Evolutionary conservation across 2,329 filamentous ascomycete genomes (phyloP).

Genomic region (Calonectria hongkongensis): DNA sequence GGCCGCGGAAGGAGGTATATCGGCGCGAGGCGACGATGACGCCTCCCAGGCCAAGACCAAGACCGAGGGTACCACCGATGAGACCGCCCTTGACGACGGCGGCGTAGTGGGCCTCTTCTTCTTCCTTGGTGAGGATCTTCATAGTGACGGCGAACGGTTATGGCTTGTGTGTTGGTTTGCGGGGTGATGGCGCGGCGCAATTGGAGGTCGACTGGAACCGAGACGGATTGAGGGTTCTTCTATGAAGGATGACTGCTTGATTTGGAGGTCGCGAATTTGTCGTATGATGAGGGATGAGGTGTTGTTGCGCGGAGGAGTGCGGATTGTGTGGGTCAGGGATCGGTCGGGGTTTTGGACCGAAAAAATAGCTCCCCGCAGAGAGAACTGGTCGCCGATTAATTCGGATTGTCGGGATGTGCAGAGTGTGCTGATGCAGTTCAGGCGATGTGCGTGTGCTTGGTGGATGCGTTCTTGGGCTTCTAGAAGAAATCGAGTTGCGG

Average conservation of each 20-base stretch:
- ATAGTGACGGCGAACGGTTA: constrained; percentile 69
- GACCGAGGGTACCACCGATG: constrained; percentile 82
- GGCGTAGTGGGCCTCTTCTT: constrained; percentile 90
- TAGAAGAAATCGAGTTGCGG: constrained; percentile 7
- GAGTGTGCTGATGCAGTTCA: constrained; percentile 13
- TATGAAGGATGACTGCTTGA: constrained; percentile 12
- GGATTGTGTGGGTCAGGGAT: constrained; percentile 29
- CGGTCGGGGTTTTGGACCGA: constrained; percentile 27
- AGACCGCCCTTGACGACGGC: constrained; percentile 87
- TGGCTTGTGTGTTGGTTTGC: constrained; percentile 3
- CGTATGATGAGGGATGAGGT: constrained; percentile 40
- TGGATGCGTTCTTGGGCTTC: constrained; percentile 6
- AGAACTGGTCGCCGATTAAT: constrained; percentile 27
- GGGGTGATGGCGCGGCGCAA: not conserved
- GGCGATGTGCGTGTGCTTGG: constrained; percentile 21
- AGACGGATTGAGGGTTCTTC: constrained; percentile 32
- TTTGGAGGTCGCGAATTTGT: constrained; percentile 26
- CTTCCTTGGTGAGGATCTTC: constrained; percentile 97
- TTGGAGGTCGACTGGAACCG: constrained; percentile 29
- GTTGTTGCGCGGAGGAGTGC: constrained; percentile 28
- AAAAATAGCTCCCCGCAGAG: constrained; percentile 38
- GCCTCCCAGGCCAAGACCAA: constrained; percentile 79
- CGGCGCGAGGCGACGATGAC: constrained; percentile 81
- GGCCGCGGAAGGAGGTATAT: constrained; percentile 84
- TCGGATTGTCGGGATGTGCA: constrained; percentile 35